phyloP scores from a whole-genome alignment of 192 early-diverging fungal genomes.

The Linnemannia elongata region DNA sequence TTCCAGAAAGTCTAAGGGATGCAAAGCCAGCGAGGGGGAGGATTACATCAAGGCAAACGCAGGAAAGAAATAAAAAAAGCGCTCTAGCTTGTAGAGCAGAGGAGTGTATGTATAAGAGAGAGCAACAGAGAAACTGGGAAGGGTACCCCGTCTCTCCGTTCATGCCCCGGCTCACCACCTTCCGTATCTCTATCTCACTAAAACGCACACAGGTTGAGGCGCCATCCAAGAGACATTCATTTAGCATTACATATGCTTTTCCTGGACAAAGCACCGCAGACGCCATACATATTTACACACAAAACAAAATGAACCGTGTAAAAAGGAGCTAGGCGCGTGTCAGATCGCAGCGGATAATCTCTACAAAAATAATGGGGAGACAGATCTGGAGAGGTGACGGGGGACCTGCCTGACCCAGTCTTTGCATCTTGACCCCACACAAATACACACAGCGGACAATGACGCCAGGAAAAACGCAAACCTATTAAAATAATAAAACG shows the following conservation, averaged over 20 bases:
- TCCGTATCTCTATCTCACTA: not conserved
- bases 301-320: not conserved
- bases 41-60: not conserved
- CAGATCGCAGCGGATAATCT: not conserved
- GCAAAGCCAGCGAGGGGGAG: not conserved
- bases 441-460: not conserved
- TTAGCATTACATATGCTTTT: not conserved
- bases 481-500: not conserved
- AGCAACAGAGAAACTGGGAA: not conserved
- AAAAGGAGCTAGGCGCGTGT: not conserved
- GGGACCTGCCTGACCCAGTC: not conserved
- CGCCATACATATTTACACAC: not conserved
- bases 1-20: not conserved
- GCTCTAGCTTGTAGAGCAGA: not conserved
- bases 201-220: not conserved
- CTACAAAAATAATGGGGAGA: not conserved
- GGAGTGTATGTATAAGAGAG: not conserved
- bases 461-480: not conserved
- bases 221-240: not conserved
- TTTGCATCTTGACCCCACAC: not conserved
- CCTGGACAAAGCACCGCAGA: not conserved
- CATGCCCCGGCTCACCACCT: not conserved
- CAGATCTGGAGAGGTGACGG: not conserved
- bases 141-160: not conserved
- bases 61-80: not conserved